Percentiles rank a stretch among this genome's conserved stretches.
Conservation (phyloP, 495 filamentous ascomycete genomes). For the Lophiostoma macrostomum region DNA sequence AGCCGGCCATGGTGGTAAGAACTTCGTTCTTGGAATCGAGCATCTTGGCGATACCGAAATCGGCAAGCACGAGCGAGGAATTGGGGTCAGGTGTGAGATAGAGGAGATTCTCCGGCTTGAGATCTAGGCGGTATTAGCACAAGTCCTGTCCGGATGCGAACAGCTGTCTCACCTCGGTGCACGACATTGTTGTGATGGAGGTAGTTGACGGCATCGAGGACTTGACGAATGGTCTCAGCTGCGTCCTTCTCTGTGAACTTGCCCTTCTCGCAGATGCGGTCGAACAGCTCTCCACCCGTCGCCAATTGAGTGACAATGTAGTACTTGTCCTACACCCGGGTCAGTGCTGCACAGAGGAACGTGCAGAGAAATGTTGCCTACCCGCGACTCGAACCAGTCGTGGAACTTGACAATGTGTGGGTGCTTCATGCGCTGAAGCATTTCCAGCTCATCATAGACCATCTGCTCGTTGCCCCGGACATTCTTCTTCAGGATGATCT, state of each 20-base stretch:
- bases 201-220: slow-evolving; percentile 91
- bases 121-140: slow-evolving; percentile 54
- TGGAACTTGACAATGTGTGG: slow-evolving; percentile 96
- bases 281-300: slow-evolving; percentile 94
- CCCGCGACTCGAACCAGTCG: slow-evolving; percentile 98
- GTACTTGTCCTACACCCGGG: slow-evolving; percentile 88
- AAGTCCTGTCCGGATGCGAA: not conserved
- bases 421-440: slow-evolving; percentile 86
- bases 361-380: slow-evolving; percentile 39
- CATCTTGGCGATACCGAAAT: slow-evolving; percentile 99
- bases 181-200: slow-evolving; percentile 94
- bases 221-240: slow-evolving; percentile 91
- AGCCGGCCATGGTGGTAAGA: slow-evolving; percentile 97
- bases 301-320: slow-evolving; percentile 99
- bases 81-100: slow-evolving; percentile 75
- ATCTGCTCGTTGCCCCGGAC: slow-evolving; percentile 97
- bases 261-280: slow-evolving; percentile 95
- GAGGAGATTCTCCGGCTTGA: slow-evolving; percentile 97
- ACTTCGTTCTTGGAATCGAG: slow-evolving; percentile 85
- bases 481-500: slow-evolving; percentile 99
- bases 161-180: slow-evolving; percentile 68
- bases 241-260: slow-evolving; percentile 99
- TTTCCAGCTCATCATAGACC: slow-evolving; percentile 94
- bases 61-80: slow-evolving; percentile 87
- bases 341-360: slow-evolving; percentile 7